Percentiles rank a stretch among this genome's conserved stretches.
Evolutionary conservation across 164 flowering plant species (phyloP).

Genomic region (Piper longum): DNA sequence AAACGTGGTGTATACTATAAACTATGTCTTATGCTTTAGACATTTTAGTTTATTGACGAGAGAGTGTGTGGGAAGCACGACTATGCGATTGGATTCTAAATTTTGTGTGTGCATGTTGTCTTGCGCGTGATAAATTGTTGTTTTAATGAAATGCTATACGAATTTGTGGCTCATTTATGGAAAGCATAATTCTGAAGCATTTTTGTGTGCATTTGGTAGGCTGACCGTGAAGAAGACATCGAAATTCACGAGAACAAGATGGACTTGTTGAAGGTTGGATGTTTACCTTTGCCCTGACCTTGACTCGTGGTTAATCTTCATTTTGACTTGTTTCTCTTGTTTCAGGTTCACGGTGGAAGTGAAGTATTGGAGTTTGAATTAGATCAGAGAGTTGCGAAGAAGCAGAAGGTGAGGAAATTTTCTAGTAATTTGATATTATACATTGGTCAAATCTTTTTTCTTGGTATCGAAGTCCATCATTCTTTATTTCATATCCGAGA

Average conservation of each 20-base stretch:
- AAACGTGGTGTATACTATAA: slow-evolving; percentile 1
- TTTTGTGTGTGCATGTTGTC: too few species aligned
- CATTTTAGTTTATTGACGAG: too few species aligned
- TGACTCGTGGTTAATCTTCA: background rate
- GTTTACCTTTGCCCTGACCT: background rate
- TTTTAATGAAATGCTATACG: too few species aligned
- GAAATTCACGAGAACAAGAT: slow-evolving; percentile 3
- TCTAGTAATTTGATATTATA: background rate
- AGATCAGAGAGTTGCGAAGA: slow-evolving; percentile 23
- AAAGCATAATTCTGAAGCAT: background rate
- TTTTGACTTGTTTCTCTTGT: background rate
- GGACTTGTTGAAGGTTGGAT: slow-evolving; percentile 1
- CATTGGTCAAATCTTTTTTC: background rate
- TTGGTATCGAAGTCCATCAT: too few species aligned
- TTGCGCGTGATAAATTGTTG: too few species aligned
- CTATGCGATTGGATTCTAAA: too few species aligned
- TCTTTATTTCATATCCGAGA: too few species aligned
- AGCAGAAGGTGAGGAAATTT: slow-evolving; percentile 21
- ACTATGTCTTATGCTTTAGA: too few species aligned
- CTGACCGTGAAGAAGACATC: background rate
- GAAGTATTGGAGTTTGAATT: slow-evolving; percentile 11
- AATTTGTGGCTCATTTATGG: background rate
- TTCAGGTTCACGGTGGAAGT: slow-evolving; percentile 16
- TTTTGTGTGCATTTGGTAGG: slow-evolving; percentile 3
- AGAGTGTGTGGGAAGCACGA: too few species aligned